Conservation (phyloP, 345 rosid genomes). For the Citrus australasica region DNA sequence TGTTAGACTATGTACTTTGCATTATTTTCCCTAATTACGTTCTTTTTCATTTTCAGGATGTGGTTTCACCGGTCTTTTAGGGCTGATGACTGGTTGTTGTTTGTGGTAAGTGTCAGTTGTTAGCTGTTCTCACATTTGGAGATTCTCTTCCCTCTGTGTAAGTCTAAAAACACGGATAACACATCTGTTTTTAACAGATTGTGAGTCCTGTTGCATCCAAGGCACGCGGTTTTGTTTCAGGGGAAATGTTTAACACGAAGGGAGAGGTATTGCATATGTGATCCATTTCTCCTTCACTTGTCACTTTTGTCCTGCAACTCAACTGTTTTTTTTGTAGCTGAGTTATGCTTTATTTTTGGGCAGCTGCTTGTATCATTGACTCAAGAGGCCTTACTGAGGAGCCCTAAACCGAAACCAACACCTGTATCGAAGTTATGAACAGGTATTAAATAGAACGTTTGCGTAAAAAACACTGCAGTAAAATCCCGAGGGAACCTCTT, state of each 20-base stretch:
- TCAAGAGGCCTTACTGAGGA: slow-evolving; percentile 84
- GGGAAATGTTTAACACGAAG: slow-evolving; percentile 68
- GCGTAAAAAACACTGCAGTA: neutral
- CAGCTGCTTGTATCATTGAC: slow-evolving; percentile 75
- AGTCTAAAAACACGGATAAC: neutral
- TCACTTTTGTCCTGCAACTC: neutral
- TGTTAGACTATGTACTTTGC: neutral
- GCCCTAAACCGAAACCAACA: slow-evolving; percentile 33
- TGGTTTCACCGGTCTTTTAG: slow-evolving; percentile 84
- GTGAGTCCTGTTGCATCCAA: slow-evolving; percentile 54
- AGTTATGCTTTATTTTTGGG: neutral
- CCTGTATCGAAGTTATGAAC: slow-evolving; percentile 65
- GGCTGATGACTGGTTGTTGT: slow-evolving; percentile 95
- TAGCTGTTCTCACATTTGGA: slow-evolving; percentile 1
- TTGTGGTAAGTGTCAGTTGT: slow-evolving; percentile 45
- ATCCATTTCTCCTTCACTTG: neutral
- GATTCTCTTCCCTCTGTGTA: neutral
- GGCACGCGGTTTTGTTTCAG: slow-evolving; percentile 74
- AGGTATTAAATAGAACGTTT: neutral
- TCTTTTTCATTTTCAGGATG: slow-evolving; percentile 50
- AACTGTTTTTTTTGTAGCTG: neutral
- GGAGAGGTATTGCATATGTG: slow-evolving; percentile 58
- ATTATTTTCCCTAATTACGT: neutral
- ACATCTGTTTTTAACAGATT: slow-evolving; percentile 35
- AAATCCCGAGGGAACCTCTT: neutral